Conservation (phyloP, 441 rosid species). For the Metrosideros polymorpha region DNA sequence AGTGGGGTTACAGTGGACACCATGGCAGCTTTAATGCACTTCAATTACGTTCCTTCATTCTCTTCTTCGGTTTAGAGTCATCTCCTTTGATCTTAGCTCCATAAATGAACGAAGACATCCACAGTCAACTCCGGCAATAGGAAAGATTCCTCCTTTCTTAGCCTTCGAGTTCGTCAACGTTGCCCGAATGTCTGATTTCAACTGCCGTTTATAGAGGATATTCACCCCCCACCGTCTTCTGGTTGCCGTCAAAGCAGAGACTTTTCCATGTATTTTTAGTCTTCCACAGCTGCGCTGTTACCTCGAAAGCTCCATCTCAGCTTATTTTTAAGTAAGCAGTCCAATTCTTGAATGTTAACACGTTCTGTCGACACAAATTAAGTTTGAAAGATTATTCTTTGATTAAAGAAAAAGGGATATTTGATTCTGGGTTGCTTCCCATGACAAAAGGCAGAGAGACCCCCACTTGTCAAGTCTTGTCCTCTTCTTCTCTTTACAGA, state of each 20-base stretch:
- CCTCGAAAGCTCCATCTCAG: not conserved
- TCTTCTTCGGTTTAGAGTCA: not conserved
- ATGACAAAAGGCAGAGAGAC: not conserved
- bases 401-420: not conserved
- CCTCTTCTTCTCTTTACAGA: conserved; percentile 8
- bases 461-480: not conserved
- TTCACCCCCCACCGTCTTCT: not conserved
- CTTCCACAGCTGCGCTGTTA: not conserved
- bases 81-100: not conserved
- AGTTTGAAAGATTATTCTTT: not conserved
- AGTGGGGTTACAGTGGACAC: not conserved
- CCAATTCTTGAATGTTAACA: not conserved
- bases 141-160: not conserved
- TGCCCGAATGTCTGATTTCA: not conserved
- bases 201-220: not conserved
- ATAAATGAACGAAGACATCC: not conserved
- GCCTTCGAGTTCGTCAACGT: not conserved
- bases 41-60: not conserved
- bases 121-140: not conserved
- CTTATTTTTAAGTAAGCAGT: not conserved
- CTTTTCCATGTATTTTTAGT: not conserved
- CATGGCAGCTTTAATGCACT: not conserved
- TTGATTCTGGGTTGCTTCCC: not conserved
- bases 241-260: not conserved
- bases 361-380: not conserved